Evolutionary conservation across 208 protist genomes (phyloP).

Genomic region (Porcisia hertigi): DNA sequence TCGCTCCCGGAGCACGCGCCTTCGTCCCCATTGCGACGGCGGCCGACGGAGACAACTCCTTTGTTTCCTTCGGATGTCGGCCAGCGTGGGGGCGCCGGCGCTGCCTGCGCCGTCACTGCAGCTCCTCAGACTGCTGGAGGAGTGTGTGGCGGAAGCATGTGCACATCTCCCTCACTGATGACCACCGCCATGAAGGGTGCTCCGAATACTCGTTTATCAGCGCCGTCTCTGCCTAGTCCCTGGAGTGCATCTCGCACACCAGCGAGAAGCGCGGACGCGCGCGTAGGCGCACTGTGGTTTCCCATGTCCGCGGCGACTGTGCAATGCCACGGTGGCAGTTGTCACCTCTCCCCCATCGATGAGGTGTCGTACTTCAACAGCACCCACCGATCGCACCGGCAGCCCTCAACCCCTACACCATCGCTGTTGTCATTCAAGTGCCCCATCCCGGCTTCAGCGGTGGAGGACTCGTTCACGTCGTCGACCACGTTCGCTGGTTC

Average conservation of each 20-base stretch:
- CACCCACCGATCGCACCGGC: not conserved
- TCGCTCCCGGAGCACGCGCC: not conserved
- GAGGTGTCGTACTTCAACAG: no score
- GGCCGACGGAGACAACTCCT: not conserved
- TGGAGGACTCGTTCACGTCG: not conserved
- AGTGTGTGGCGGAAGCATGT: not conserved
- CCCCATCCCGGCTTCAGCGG: not conserved
- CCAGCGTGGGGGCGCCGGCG: not conserved
- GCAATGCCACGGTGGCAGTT: not conserved
- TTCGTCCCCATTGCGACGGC: not conserved
- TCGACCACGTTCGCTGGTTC: not conserved
- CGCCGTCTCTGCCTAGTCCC: not conserved
- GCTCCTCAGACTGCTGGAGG: not conserved
- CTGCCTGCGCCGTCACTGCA: not conserved
- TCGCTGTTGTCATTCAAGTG: not conserved
- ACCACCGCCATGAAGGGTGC: not conserved
- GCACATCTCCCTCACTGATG: not conserved
- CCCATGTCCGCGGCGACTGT: not conserved
- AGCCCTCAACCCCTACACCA: not conserved
- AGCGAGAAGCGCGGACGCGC: not conserved
- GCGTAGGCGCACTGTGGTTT: not conserved
- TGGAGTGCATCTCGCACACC: not conserved
- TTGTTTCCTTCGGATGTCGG: not conserved
- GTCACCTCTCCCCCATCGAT: not conserved
- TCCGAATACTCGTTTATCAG: not conserved